Conservation (phyloP, 345 rosid genomes). For the Microcos paniculata region DNA sequence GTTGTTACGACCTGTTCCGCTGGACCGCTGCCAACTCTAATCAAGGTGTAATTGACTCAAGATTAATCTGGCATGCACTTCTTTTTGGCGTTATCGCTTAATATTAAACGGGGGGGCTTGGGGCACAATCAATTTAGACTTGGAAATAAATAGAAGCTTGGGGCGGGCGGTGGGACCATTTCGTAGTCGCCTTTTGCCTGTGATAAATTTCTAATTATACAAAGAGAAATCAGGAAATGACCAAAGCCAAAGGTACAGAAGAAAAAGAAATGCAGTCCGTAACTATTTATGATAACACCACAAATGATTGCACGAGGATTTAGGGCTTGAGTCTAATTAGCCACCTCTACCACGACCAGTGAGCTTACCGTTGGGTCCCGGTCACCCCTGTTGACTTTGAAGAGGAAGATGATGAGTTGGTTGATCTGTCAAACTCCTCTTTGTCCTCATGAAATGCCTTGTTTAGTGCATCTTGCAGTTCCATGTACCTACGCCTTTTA, state of each 20-base stretch:
- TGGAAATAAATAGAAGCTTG: too few relatives aligned
- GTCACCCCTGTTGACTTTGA: constrained; percentile 27
- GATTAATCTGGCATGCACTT: too few relatives aligned
- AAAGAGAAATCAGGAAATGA: background rate
- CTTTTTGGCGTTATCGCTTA: too few relatives aligned
- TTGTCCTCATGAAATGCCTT: constrained; percentile 69
- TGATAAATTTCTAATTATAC: background rate
- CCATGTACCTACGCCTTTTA: constrained; percentile 56
- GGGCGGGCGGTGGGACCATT: too few relatives aligned
- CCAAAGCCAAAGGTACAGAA: background rate
- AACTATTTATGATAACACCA: constrained; percentile 2
- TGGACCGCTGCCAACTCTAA: too few relatives aligned
- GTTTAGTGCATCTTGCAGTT: constrained; percentile 55
- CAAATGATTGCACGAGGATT: constrained; percentile 1
- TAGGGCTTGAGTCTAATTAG: too few relatives aligned
- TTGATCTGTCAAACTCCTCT: constrained; percentile 48
- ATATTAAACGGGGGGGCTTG: too few relatives aligned
- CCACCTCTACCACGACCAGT: background rate
- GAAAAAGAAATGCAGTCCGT: background rate
- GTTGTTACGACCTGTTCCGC: too few relatives aligned
- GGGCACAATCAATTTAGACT: too few relatives aligned
- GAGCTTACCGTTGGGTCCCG: constrained; percentile 32
- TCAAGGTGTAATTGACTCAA: too few relatives aligned
- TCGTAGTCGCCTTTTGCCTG: background rate
- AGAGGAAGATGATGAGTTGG: constrained; percentile 46